phyloP scores from a whole-genome alignment of 345 rosid species.

The Salix exigua region DNA sequence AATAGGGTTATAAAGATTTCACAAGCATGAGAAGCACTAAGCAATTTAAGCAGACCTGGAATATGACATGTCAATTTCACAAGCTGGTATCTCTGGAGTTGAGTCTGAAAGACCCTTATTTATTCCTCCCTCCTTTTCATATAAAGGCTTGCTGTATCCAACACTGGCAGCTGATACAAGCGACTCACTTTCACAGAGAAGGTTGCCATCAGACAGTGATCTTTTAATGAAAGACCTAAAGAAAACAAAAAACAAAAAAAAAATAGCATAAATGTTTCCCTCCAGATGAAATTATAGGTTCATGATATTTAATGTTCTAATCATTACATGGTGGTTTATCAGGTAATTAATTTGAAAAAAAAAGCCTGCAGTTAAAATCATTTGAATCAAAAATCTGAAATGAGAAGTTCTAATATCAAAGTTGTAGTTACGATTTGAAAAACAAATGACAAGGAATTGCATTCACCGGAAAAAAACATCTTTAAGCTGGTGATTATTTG shows the following conservation, averaged over 20 bases:
- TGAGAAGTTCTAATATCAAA: not conserved
- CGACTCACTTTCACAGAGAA: conserved; percentile 44
- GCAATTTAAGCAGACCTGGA: conserved; percentile 45
- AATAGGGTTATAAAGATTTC: not conserved
- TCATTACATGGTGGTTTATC: not conserved
- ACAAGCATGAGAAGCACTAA: not conserved
- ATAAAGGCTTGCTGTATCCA: conserved; percentile 30
- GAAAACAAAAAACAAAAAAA: not conserved
- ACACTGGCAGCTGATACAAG: conserved; percentile 25
- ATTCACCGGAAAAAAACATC: not conserved
- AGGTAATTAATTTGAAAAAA: not conserved
- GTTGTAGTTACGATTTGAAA: not conserved
- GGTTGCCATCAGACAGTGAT: conserved; percentile 83
- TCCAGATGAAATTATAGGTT: not conserved
- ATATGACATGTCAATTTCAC: conserved; percentile 38
- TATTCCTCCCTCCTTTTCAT: conserved; percentile 32
- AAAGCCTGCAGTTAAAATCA: not conserved
- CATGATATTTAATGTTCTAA: not conserved
- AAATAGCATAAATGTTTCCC: not conserved
- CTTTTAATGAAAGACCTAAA: conserved; percentile 62
- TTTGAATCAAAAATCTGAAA: not conserved
- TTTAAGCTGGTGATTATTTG: not conserved
- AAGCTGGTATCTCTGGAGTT: conserved; percentile 51
- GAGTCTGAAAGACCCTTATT: conserved; percentile 57
- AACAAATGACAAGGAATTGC: not conserved